Conservation (phyloP, 345 rosid genomes). For the Isatis tinctoria region DNA sequence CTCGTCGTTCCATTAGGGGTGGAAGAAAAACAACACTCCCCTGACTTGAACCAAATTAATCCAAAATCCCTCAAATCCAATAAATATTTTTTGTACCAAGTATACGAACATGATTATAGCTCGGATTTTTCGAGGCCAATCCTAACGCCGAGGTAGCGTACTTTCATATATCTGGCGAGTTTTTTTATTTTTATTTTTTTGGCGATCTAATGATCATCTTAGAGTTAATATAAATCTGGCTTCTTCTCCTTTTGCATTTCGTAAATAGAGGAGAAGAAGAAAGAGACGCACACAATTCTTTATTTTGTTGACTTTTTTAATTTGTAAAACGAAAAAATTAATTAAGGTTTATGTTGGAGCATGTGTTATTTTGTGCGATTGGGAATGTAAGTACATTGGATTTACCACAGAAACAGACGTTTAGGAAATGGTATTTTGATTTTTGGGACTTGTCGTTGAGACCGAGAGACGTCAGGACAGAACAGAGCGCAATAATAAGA, state of each 20-base stretch:
- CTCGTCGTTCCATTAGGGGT: neutral
- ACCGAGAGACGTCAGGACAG: neutral
- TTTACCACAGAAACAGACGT: neutral
- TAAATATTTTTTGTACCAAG: too few species aligned
- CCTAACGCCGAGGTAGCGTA: too few species aligned
- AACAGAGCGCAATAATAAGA: constrained; percentile 1
- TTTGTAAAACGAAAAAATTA: neutral
- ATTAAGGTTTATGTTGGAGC: neutral
- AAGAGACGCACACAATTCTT: neutral
- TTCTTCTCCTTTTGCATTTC: too few species aligned
- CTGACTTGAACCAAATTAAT: neutral
- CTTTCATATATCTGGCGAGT: too few species aligned
- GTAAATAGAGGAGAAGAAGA: too few species aligned
- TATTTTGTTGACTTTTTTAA: neutral
- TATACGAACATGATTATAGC: too few species aligned
- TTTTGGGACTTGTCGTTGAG: neutral
- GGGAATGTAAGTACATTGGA: neutral
- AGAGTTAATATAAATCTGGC: too few species aligned
- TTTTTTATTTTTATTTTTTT: too few species aligned
- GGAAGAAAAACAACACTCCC: neutral
- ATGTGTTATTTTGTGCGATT: neutral
- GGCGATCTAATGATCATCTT: too few species aligned
- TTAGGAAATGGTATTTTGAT: neutral
- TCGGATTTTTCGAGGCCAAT: too few species aligned
- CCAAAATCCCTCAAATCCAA: too few species aligned